These are phyloP conservation scores for Aspergillus sp. DNA, from an alignment of 2,329 filamentous ascomycete genomes.

Conservation along the genomic window DNA sequence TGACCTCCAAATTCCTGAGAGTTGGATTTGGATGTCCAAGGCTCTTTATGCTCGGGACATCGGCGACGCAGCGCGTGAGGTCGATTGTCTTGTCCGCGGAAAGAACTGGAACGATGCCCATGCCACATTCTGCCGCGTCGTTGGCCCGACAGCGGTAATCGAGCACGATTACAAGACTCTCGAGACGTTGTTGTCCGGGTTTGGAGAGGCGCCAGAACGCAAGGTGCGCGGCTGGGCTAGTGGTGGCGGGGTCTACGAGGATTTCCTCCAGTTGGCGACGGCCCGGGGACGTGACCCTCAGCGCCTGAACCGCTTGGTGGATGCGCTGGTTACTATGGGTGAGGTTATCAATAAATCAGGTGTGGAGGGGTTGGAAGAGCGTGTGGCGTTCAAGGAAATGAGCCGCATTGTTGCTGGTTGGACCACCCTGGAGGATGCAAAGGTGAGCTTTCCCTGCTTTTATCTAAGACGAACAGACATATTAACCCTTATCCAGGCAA, in stretches of 20 bases:
- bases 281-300: conserved; percentile 41
- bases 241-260: conserved; percentile 77
- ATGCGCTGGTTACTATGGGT: conserved; percentile 46
- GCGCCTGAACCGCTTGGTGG: conserved; percentile 46
- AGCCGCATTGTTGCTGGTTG: conserved; percentile 69
- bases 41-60: conserved; percentile 76
- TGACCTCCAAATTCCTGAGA: conserved; percentile 67
- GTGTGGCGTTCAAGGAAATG: conserved; percentile 81
- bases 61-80: conserved; percentile 68
- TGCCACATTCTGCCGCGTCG: conserved; percentile 73
- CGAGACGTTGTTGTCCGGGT: conserved; percentile 67
- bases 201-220: conserved; percentile 60
- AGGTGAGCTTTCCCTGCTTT: conserved; percentile 45
- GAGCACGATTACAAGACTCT: conserved; percentile 75
- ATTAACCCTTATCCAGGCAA: conserved; percentile 21
- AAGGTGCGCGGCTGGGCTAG: conserved; percentile 71
- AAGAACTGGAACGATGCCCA: conserved; percentile 78
- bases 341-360: conserved; percentile 52
- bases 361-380: conserved; percentile 54
- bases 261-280: conserved; percentile 55
- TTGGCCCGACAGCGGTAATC: conserved; percentile 80
- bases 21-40: conserved; percentile 86
- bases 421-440: conserved; percentile 60
- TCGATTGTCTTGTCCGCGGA: conserved; percentile 77
- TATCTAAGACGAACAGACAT: not conserved